Evolutionary conservation across 2,329 filamentous ascomycete species (phyloP).

Genomic region (Xylaria sp.): DNA sequence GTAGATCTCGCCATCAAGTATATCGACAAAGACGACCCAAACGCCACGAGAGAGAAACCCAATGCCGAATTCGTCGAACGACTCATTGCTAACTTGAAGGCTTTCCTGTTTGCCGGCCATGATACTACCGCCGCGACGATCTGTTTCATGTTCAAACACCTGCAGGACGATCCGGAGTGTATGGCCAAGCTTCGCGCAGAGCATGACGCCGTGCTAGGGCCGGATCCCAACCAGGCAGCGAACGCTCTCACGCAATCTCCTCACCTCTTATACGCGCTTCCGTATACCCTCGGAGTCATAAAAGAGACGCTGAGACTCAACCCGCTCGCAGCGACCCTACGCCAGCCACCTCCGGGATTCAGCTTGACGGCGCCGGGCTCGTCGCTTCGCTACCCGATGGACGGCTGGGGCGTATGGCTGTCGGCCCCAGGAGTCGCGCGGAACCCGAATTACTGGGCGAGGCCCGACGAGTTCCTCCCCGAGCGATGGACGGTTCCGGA

Average conservation of each 20-base stretch:
- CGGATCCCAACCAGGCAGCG: conserved; percentile 43
- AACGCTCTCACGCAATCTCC: conserved; percentile 38
- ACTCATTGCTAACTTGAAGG: conserved; percentile 51
- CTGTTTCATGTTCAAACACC: conserved; percentile 49
- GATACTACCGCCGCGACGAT: conserved; percentile 53
- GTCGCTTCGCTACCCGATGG: conserved; percentile 43
- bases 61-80: conserved; percentile 45
- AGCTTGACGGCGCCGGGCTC: conserved; percentile 42
- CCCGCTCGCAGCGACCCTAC: conserved; percentile 47
- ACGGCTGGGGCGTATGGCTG: conserved; percentile 47
- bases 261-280: conserved; percentile 50
- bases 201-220: conserved; percentile 51
- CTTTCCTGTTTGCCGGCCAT: conserved; percentile 54
- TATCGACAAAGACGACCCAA: conserved; percentile 42
- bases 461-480: conserved; percentile 52
- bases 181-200: conserved; percentile 51
- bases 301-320: conserved; percentile 53
- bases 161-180: conserved; percentile 48
- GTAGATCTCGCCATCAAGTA: conserved; percentile 45
- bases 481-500: conserved; percentile 49
- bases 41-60: conserved; percentile 38
- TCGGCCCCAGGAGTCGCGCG: conserved; percentile 41
- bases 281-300: conserved; percentile 53
- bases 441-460: conserved; percentile 48
- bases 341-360: conserved; percentile 39